Base-by-base conservation (phyloP, 495 filamentous ascomycete species). In the Penicillium fimorum region DNA sequence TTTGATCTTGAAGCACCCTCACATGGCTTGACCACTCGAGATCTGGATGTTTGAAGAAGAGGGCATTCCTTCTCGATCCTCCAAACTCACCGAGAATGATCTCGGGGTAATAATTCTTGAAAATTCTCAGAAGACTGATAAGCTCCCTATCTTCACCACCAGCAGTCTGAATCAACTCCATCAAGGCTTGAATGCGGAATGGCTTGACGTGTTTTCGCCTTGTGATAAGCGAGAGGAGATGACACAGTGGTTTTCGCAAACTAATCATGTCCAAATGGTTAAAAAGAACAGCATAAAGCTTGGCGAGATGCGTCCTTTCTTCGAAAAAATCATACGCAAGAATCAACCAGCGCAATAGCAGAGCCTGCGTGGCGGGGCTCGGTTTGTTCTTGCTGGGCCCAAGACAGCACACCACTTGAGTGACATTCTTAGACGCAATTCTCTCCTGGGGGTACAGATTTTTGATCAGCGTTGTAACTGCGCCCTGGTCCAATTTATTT, bases 41-140 rank as follows among this genome's bases (percentile, higher is more conserved):
- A 65, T 91, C 85, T 20, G 90, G 88, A 65, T 91, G 85, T 79
- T 92, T 79, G 59, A 78, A 70, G 60, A 76, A 73, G 41, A 79
- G 51, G 4, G 59, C 66, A 61, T 68, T 61, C 63, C 72, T 62
- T 47, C 68, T 59, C 43, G 71, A 66, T 29, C 68, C 40, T 1
- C 77, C 79, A 15, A 79, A 70, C 63, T 85, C 84, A 33, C 85
- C 87, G n/a, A 92, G 73, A 55, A 95, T 87, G 47, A 95, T 87
- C 70, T 95, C 90, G 6, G 92, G 91, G 63, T 91, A 94, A 64
- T 93, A 94, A 65, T 91, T 90, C 63, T 94, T 94, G 73, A 87
- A 96, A 8, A 92, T 79, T 53, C 84, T 82, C 25, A 96, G 77
- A n/a, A 96, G 77, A n/a, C 86, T 87, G 25, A 86, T 76, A 38